These are phyloP conservation scores for Mollisia scopiformis DNA, from an alignment of 2,329 filamentous ascomycete species.

Conservation along the genomic window DNA sequence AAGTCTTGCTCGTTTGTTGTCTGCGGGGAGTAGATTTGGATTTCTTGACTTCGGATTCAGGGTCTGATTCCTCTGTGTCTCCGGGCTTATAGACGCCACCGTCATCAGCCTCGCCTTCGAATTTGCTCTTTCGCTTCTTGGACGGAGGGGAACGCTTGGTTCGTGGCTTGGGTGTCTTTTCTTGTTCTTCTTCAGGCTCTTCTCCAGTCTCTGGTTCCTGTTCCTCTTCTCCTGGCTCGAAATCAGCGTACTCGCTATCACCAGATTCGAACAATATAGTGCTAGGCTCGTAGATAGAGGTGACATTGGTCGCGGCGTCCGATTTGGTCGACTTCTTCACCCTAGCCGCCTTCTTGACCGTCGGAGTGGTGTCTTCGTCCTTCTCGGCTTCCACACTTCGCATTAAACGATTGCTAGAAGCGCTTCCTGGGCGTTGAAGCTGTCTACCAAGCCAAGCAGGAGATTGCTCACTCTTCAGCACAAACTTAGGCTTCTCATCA, in stretches of 20 bases:
- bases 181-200: neutral
- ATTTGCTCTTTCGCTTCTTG: constrained; percentile 29
- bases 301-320: neutral
- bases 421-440: neutral
- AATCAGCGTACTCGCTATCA: neutral
- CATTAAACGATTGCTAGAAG: neutral
- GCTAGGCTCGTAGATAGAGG: neutral
- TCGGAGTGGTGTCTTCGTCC: neutral
- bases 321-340: neutral
- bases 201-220: constrained; percentile 8
- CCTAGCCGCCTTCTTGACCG: neutral
- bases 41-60: constrained; percentile 24
- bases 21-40: constrained; percentile 5
- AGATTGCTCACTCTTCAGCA: neutral
- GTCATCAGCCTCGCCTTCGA: constrained; percentile 23
- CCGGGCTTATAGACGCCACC: constrained; percentile 24
- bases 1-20: no score
- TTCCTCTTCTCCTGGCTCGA: neutral
- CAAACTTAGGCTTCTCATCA: neutral
- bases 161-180: neutral
- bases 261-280: neutral
- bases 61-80: constrained; percentile 13
- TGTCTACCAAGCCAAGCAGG: neutral
- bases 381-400: constrained; percentile 10
- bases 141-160: constrained; percentile 2